phyloP scores from a whole-genome alignment of 805 yeast species.

The Saccharomycopsis sp. region DNA sequence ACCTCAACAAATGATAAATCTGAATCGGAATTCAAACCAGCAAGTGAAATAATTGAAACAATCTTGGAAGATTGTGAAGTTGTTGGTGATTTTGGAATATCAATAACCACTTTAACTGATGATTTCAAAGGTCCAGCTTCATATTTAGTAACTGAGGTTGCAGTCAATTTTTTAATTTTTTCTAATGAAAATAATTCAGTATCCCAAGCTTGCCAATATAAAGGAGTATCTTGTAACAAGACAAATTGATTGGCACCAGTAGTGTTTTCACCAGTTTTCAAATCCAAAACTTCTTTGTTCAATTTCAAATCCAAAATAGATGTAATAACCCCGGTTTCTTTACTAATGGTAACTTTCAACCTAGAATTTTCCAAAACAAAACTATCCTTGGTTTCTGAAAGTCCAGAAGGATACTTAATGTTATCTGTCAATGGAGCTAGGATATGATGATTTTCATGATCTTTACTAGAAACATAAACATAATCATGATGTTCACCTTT shows the following conservation, averaged over 20 bases:
- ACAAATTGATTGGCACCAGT: slow-evolving; percentile 76
- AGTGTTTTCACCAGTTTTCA: slow-evolving; percentile 44
- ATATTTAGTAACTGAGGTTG: slow-evolving; percentile 33
- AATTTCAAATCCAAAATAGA: slow-evolving; percentile 53
- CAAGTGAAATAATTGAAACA: slow-evolving; percentile 62
- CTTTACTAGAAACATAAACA: slow-evolving; percentile 15
- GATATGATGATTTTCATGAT: slow-evolving; percentile 6
- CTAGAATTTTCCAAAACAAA: slow-evolving; percentile 55
- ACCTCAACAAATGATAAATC: slow-evolving; percentile 40
- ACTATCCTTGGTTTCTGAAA: slow-evolving; percentile 34
- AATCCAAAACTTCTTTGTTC: slow-evolving; percentile 57
- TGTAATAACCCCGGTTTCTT: slow-evolving; percentile 52
- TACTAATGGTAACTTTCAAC: slow-evolving; percentile 47
- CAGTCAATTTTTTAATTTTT: slow-evolving; percentile 40
- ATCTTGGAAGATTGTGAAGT: slow-evolving; percentile 28
- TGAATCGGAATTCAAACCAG: slow-evolving; percentile 39
- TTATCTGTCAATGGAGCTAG: slow-evolving; percentile 19
- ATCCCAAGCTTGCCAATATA: slow-evolving; percentile 95
- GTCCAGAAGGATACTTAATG: slow-evolving; percentile 43
- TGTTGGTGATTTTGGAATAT: slow-evolving; percentile 48
- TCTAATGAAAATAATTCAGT: slow-evolving; percentile 85
- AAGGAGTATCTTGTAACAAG: slow-evolving; percentile 83
- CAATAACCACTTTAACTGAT: slow-evolving; percentile 54
- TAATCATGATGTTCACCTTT: slow-evolving; percentile 24
- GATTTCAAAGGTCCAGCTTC: slow-evolving; percentile 53